These are phyloP conservation scores for Microstegium vimineum DNA, from an alignment of 176 grass and related monocot species.

Conservation along the genomic window DNA sequence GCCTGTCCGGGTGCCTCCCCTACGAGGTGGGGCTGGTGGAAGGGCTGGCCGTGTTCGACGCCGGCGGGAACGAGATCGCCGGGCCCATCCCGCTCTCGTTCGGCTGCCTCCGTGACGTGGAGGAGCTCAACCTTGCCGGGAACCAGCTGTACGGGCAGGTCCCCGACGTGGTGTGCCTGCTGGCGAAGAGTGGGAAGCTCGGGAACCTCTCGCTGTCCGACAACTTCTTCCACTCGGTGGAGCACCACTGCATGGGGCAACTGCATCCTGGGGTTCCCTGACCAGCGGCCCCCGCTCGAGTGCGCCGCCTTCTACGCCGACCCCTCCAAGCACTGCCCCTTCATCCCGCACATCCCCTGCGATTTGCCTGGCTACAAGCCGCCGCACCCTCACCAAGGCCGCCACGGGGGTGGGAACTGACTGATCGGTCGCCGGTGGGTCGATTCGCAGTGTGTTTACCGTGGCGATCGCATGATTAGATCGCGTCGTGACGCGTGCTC, in stretches of 20 bases:
- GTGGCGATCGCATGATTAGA: not conserved
- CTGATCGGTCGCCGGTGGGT: not conserved
- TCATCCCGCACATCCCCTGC: slow-evolving; percentile 62
- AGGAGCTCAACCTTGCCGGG: slow-evolving; percentile 65
- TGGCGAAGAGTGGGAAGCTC: slow-evolving; percentile 51
- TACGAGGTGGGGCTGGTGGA: slow-evolving; percentile 66
- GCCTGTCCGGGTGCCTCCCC: slow-evolving; percentile 61
- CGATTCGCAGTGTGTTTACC: not conserved
- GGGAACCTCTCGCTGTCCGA: slow-evolving; percentile 64
- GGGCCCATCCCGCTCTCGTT: slow-evolving; percentile 77
- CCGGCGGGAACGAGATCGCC: slow-evolving; percentile 46
- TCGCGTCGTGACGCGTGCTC: not conserved
- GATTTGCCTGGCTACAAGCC: slow-evolving; percentile 34
- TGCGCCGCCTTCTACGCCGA: slow-evolving; percentile 51
- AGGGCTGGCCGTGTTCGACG: slow-evolving; percentile 62
- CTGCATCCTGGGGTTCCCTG: slow-evolving; percentile 58
- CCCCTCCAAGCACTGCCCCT: slow-evolving; percentile 53
- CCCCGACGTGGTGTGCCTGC: slow-evolving; percentile 67
- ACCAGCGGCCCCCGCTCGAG: slow-evolving; percentile 57
- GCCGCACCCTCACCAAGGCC: not conserved
- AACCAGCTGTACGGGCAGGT: slow-evolving; percentile 68
- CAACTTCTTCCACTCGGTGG: slow-evolving; percentile 76
- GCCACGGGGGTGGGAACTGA: too few relatives aligned
- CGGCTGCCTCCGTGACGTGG: slow-evolving; percentile 53
- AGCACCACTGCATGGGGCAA: slow-evolving; percentile 53